Base-by-base conservation (phyloP, 129 eudicot genomes). In the Tagetes patula region DNA sequence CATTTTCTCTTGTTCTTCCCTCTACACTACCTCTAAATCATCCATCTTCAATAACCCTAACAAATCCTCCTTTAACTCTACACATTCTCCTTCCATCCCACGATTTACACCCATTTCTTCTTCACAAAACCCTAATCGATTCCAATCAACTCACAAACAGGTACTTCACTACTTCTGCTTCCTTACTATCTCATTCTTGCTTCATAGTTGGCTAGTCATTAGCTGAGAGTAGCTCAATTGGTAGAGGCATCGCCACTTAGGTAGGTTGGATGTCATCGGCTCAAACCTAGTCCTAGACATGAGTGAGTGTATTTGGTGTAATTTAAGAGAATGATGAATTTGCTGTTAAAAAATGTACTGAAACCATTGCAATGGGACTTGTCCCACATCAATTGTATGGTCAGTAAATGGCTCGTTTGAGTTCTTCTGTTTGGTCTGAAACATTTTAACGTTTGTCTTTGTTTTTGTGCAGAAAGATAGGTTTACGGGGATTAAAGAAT, bases 401-500 rank as follows among this genome's bases (percentile, higher is more conserved):
- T 20, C 27, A 20, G 27, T 20, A 20, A 20, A 20, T 20, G 27
- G 27, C 27, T 20, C 27, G 27, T 20, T 20, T 20, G 27, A 20
- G 27, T 20, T 20, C 27, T 20, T 20, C 27, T 20, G 27, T 20
- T 20, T 20, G 27, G 27, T 20, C 27, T 32, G 27, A 47, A 30
- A 37, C 14, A 33, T 58, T 79, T 63, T 27, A 69, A 5, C 11
- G 59, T 71, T 33, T 58, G 34, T 47, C 2, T 50, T 52, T 68
- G 27, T 14, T 7, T n/a, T 65, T 74, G 71, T 60, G 77, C 98
- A 92, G 98, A 87, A 76, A 77, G 85, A 81, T 80, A 50, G 83
- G 83, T 81, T 81, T 4, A 79, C 81, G 38, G 82, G 86, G 52
- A 46, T 90, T 42, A 90, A 90, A 81, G 88, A 90, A 83, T 84